A percentile compares a stretch with the other conserved stretches of the same genome.
Evolutionary conservation across 2,329 filamentous ascomycete species (phyloP).

Genomic region (Sarocladium strictum): DNA sequence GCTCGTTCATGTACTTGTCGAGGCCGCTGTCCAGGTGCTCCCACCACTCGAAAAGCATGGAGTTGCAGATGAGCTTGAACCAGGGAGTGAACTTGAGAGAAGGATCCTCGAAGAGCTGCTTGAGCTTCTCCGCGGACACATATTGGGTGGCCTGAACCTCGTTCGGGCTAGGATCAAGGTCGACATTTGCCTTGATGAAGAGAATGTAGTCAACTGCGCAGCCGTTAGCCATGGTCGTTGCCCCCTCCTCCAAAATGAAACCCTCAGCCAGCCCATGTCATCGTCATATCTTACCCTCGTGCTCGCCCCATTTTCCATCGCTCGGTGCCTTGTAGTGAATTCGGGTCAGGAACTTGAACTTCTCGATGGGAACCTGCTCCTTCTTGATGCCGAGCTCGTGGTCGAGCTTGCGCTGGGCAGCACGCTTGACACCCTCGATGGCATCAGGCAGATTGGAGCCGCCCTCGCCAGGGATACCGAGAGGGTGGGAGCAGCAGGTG

Average conservation of each 20-base stretch:
- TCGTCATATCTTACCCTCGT: conserved; percentile 73
- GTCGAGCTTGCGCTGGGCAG: conserved; percentile 86
- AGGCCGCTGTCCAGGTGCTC: conserved; percentile 72
- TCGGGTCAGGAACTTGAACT: conserved; percentile 89
- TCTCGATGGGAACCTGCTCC: conserved; percentile 81
- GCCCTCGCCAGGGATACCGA: conserved; percentile 87
- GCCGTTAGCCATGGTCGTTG: conserved; percentile 15
- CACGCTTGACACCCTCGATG: conserved; percentile 80
- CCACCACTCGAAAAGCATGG: conserved; percentile 99
- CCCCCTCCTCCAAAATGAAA: too few relatives aligned
- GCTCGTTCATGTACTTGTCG: conserved; percentile 81
- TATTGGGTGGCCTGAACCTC: conserved; percentile 84
- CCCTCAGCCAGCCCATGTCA: background rate
- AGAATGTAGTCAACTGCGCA: conserved; percentile 89
- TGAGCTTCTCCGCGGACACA: conserved; percentile 75
- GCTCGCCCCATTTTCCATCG: conserved; percentile 97
- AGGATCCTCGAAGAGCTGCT: conserved; percentile 76
- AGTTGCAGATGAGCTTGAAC: conserved; percentile 99
- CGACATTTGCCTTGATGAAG: conserved; percentile 92
- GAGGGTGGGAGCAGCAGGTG: conserved; percentile 96
- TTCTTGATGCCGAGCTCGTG: conserved; percentile 92
- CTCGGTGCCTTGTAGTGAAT: conserved; percentile 98
- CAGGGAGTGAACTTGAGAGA: conserved; percentile 87
- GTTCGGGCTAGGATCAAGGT: conserved; percentile 75
- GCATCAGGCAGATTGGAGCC: conserved; percentile 75